Percentiles rank a stretch among this genome's conserved stretches.
phyloP scores from a whole-genome alignment of 2,329 filamentous ascomycete species.

The Diaporthe nobilis region DNA sequence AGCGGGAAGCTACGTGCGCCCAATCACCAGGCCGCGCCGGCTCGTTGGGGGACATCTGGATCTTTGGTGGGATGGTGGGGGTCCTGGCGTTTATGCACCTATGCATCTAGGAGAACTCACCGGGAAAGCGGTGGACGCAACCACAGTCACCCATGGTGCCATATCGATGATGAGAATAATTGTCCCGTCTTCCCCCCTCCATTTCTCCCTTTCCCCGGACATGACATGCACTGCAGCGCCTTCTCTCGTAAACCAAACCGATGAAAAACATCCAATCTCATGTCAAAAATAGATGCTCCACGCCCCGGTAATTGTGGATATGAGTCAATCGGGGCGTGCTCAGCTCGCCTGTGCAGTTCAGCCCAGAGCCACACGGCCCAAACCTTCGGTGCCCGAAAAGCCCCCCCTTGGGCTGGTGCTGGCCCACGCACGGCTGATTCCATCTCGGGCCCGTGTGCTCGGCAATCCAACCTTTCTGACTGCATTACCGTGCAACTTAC shows the following conservation, averaged over 20 bases:
- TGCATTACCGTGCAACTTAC: conserved; percentile 10
- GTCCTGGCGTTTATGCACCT: not conserved
- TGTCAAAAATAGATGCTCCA: not conserved
- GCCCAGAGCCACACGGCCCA: conserved; percentile 6
- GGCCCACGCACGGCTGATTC: conserved; percentile 24
- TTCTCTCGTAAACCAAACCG: not conserved
- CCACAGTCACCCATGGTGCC: too few relatives aligned
- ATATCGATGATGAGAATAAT: not conserved
- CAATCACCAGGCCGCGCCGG: conserved; percentile 35
- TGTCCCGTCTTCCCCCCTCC: not conserved
- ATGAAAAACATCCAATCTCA: not conserved
- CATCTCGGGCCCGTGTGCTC: conserved; percentile 20
- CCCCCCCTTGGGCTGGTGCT: conserved; percentile 16
- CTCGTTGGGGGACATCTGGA: conserved; percentile 40
- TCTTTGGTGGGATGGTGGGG: conserved; percentile 43
- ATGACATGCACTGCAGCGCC: not conserved
- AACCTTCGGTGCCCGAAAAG: conserved; percentile 41
- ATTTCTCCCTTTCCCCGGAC: not conserved
- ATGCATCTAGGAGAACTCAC: not conserved
- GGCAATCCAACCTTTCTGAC: conserved; percentile 24
- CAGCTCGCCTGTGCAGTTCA: conserved; percentile 17
- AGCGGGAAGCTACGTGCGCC: conserved; percentile 26
- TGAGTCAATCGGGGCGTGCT: not conserved
- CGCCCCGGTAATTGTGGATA: not conserved
- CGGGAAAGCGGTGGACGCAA: not conserved